Base-by-base conservation (phyloP, 768 basidiomycete genomes). In the Xanthoconium stramineum region DNA sequence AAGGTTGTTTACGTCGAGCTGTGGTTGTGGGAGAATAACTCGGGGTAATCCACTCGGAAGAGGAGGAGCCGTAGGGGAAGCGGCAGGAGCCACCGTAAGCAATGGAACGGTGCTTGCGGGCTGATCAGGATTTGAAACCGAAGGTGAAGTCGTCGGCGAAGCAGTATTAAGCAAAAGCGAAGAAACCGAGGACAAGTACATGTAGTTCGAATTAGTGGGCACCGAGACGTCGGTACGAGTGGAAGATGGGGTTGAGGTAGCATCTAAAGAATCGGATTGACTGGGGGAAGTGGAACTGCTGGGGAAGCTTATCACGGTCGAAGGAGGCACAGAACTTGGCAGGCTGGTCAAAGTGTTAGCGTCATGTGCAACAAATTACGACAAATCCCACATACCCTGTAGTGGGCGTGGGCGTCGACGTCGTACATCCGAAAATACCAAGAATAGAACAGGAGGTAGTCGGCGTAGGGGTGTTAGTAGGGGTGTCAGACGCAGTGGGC, bases 11-110 rank as follows among this genome's bases (percentile, higher is more conserved):
- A 58, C 37, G 48, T 67, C 19, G 48, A 66, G 58, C 57, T 3
- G 10, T 52, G 58, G 51, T 20, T 64, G 40, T 52, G 88, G 83
- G 75, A 83, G 45, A 51, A 92, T 89, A 56, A 78, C 73, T 14
- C 61, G 70, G n/a, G 91, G 86, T 12, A 90, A 72, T 50, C 78
- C 78, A 0, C 76, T 70, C 0, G 90, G 89, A 13, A 91, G 74
- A 0, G 82, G 57, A 12, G 66, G 60, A 3, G 57, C 49, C 1
- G 70, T 52, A 6, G 74, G 70, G 5, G 66, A 1, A 8, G 63
- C 69, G 19, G 67, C 62, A 3, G 74, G 63, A 14, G 63, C 47
- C 1, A 47, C 52, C 11, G 64, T 57, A 8, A 37, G 10, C 9
- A 74, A 35, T 2, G 72, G 61, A 29, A 65, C 3, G 11, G 74